Base-by-base conservation (phyloP, 192 early-diverging fungal species). In the Diversispora eburnea region DNA sequence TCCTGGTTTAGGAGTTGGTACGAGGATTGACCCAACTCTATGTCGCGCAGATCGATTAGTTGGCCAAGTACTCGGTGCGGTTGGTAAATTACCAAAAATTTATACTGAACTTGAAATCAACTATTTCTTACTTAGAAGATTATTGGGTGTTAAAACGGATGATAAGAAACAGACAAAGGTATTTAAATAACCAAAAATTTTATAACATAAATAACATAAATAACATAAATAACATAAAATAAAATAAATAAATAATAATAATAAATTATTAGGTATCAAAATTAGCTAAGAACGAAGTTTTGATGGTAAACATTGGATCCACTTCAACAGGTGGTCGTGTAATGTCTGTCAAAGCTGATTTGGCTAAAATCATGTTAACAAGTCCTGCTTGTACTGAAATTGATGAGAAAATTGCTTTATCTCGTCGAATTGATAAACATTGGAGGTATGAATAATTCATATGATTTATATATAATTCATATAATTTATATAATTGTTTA, bases 141-240 rank as follows among this genome's bases (percentile, higher is more conserved):
- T 99, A 71, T 87, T 99, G 58, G 98, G 96, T 80, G 96, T 98
- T 76, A 95, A 95, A 82, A 95, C 94, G 12, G 95, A 97, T 59
- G 95, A 94, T 83, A 97, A 97, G 86, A 99, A 98, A 86, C 94
- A 96, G 80, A 88, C 97, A 72, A 98, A 97, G 89, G 93, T 88
- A 59, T 20, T 19, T 25, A 68, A 3, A 54, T 68, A 39, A 43
- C 3, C 8, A 9, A 20, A 19, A 39, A 17, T 15, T 2, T 20
- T 77, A 48, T 25, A 45, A 19, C 51, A 8, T 33, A 33, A 33
- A 33, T 33, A 33, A 33, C 25, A 33, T 33, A 33, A 33, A 33
- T 33, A 33, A 33, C 25, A 33, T 33, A 33, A 33, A 33, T 33
- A 33, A 33, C 2, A 33, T 33, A 33, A 33, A 33, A 33, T 33